Conservation (phyloP, 139 green algal species). For the Nannochloris sp. region DNA sequence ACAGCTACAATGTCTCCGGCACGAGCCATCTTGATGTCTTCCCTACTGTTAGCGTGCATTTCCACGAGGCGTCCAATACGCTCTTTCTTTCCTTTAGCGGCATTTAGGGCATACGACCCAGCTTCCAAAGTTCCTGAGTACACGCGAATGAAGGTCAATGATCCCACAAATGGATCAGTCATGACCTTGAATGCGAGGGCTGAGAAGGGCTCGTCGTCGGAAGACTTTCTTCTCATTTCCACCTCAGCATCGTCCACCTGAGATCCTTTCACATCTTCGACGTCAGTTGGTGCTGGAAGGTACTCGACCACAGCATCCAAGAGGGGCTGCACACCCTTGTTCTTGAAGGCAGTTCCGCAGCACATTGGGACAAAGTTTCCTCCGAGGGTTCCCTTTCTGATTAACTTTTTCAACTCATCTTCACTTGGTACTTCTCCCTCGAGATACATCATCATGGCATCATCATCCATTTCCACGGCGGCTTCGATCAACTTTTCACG, state of each 20-base stretch:
- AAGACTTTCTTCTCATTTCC: conserved; percentile 59
- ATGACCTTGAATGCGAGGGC: conserved; percentile 99
- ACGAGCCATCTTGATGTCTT: conserved; percentile 84
- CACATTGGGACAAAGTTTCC: conserved; percentile 83
- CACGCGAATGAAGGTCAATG: conserved; percentile 92
- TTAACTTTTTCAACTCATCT: conserved; percentile 68
- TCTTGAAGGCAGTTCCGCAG: conserved; percentile 98
- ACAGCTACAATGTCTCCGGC: conserved; percentile 96
- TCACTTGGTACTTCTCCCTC: conserved; percentile 81
- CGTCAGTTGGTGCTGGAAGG: conserved; percentile 87
- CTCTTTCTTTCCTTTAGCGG: conserved; percentile 95
- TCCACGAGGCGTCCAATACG: conserved; percentile 92
- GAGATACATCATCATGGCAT: conserved; percentile 64
- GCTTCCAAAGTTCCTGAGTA: conserved; percentile 69
- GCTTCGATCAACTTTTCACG: conserved; percentile 82
- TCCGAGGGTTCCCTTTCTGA: conserved; percentile 85
- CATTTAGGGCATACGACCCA: conserved; percentile 84
- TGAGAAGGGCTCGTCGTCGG: conserved; percentile 82
- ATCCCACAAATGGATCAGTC: conserved; percentile 91
- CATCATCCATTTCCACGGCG: conserved; percentile 76
- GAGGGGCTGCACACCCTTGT: conserved; percentile 99
- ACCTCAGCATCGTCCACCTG: conserved; percentile 36
- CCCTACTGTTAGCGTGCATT: conserved; percentile 97
- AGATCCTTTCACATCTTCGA: conserved; percentile 28
- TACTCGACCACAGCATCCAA: conserved; percentile 93